A percentile compares a stretch with the other conserved stretches of the same genome.
phyloP scores from a whole-genome alignment of 495 filamentous ascomycete genomes.

The Hyaloscypha hepaticicola region DNA sequence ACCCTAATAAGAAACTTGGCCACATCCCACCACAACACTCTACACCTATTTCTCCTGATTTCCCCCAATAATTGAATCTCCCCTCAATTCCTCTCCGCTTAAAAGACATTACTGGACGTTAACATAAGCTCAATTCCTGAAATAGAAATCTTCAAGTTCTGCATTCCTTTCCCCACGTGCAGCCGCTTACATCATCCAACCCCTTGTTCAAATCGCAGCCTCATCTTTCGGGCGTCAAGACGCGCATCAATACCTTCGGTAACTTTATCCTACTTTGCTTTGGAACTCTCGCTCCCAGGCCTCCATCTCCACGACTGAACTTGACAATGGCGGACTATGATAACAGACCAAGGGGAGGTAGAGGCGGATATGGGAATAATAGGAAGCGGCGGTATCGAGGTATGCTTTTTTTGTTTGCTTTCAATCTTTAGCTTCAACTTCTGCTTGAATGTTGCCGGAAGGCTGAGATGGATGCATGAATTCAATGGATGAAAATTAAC shows the following conservation, averaged over 20 bases:
- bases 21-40: too few relatives aligned
- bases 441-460: neutral
- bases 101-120: too few relatives aligned
- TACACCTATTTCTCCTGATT: too few relatives aligned
- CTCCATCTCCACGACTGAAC: neutral
- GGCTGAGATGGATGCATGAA: neutral
- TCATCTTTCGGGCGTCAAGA: neutral
- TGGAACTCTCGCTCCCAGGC: neutral
- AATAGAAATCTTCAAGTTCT: too few relatives aligned
- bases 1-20: too few relatives aligned
- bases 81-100: too few relatives aligned
- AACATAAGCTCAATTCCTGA: too few relatives aligned
- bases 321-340: conserved; percentile 71
- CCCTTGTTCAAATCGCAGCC: neutral
- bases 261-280: neutral
- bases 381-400: conserved; percentile 64
- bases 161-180: too few relatives aligned
- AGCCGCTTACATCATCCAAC: neutral
- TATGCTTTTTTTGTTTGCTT: conserved; percentile 33
- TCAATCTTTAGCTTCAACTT: neutral
- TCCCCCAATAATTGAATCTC: too few relatives aligned
- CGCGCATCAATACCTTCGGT: neutral
- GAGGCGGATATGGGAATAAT: conserved; percentile 61
- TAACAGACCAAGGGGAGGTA: conserved; percentile 55
- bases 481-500: neutral